Base-by-base conservation (phyloP, 2,329 filamentous ascomycete species). In the Albifimbria verrucaria region DNA sequence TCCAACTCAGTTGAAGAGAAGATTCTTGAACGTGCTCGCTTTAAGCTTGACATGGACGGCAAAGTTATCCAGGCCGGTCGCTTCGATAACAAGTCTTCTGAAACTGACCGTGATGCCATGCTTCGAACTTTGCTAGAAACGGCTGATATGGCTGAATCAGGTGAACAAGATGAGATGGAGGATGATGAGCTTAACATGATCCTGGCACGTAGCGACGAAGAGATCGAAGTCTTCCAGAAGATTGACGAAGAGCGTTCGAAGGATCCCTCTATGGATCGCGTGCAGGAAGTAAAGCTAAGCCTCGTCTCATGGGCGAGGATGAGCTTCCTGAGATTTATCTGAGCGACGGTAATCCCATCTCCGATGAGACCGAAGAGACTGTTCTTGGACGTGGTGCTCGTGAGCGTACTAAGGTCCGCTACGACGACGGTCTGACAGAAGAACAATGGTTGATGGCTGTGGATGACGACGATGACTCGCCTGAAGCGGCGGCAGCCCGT, bases 1-100 rank as follows among this genome's bases (percentile, higher is more conserved):
- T 95, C 92, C 10, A 96, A 96, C 65, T 97, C 94, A 0, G 92
- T 99, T 2, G 94, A 99, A 73, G 94, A 99, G 73, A 97, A 97
- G 79, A 99, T 99, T 68, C 78, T 99, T 50, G 94, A 97, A 71
- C 89, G 93, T 69, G 94, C 94, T 3, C 89, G 96, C 61, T 99
- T 89, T 82, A 99, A 99, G 81, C 83, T 99, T 59, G 93, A 97
- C 71, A 97, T 99, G 89, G 94, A 99, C 67, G 93, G 94, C 76
- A 99, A 99, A 73, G 92, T 99, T 68, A 99, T 99, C 62, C 94
- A 99, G 70, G 94, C 94, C 55, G 94, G 94, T 85, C 95, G 96
- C 68, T 99, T 99, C 76, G 94, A 99, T 64, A 97, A 99, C 77
- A 99, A 97, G 68, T 99, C 94, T 2, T 97, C 94, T 1, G 94